Percentiles rank a stretch among this genome's conserved stretches.
Conservation (phyloP, 2,329 filamentous ascomycete species). For the Botryotinia convoluta region DNA sequence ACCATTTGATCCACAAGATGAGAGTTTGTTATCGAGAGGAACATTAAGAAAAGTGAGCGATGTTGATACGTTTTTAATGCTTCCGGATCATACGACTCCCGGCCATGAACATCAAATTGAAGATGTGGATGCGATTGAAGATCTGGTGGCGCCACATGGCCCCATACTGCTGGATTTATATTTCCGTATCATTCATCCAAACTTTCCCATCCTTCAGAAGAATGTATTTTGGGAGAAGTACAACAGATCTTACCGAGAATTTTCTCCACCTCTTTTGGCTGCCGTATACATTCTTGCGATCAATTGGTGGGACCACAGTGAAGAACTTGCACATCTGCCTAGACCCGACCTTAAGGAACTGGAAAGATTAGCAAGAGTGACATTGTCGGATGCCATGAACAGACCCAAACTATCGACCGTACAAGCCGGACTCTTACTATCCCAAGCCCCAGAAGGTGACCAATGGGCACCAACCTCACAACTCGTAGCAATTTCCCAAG, state of each 20-base stretch:
- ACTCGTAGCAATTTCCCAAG: constrained; percentile 80
- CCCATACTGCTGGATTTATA: constrained; percentile 75
- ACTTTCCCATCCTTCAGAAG: constrained; percentile 80
- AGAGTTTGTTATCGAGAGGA: constrained; percentile 68
- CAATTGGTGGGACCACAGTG: constrained; percentile 81
- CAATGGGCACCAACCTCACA: constrained; percentile 86
- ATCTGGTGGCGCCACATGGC: constrained; percentile 73
- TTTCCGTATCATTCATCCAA: constrained; percentile 77
- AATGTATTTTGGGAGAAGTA: constrained; percentile 77
- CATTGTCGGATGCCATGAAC: constrained; percentile 74
- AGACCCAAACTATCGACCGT: constrained; percentile 79
- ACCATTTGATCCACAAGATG: constrained; percentile 76
- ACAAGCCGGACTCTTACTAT: constrained; percentile 71
- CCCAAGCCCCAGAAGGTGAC: constrained; percentile 72
- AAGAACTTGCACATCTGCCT: constrained; percentile 59
- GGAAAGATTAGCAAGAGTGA: constrained; percentile 70
- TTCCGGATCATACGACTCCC: constrained; percentile 70
- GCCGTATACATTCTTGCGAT: constrained; percentile 82
- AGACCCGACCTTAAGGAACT: constrained; percentile 71
- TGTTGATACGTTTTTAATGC: constrained; percentile 74
- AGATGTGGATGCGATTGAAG: constrained; percentile 71
- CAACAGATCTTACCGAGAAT: constrained; percentile 67
- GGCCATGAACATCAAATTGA: constrained; percentile 68
- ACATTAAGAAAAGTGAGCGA: constrained; percentile 74
- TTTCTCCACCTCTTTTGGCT: constrained; percentile 73